A percentile compares a stretch with the other conserved stretches of the same genome.
These are phyloP conservation scores for Annona cherimola DNA, from an alignment of 164 flowering plant genomes.

Conservation along the genomic window DNA sequence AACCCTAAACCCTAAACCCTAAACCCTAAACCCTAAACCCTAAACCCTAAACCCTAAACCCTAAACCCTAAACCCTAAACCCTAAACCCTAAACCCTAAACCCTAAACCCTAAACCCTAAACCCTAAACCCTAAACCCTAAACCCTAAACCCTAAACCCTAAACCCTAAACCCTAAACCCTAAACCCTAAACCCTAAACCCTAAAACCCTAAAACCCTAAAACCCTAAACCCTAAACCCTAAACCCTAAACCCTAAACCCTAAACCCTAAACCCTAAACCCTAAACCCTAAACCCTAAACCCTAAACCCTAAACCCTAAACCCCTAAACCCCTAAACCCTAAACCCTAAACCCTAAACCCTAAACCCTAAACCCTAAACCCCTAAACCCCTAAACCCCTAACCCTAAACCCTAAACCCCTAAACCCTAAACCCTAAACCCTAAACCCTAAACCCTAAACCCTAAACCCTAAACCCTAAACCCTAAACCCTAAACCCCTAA, in stretches of 20 bases:
- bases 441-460: no score
- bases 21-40: constrained; percentile 9
- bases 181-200: constrained; percentile 6
- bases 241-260: constrained; percentile 11
- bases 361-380: constrained; percentile 8
- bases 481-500: neutral
- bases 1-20: constrained; percentile 10
- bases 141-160: constrained; percentile 12
- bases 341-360: constrained; percentile 6
- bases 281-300: neutral
- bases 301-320: constrained; percentile 2
- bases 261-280: constrained; percentile 11
- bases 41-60: constrained; percentile 5
- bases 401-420: constrained; percentile 9
- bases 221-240: constrained; percentile 4
- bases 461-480: constrained; percentile 1
- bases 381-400: constrained; percentile 4
- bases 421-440: neutral
- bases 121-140: constrained; percentile 12
- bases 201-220: neutral
- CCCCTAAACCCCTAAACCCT: neutral
- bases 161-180: constrained; percentile 13
- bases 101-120: constrained; percentile 3
- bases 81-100: constrained; percentile 13
- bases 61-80: constrained; percentile 9